Conservation (phyloP, 2,329 filamentous ascomycete species). For the Teratosphaeriaceae sp. region DNA sequence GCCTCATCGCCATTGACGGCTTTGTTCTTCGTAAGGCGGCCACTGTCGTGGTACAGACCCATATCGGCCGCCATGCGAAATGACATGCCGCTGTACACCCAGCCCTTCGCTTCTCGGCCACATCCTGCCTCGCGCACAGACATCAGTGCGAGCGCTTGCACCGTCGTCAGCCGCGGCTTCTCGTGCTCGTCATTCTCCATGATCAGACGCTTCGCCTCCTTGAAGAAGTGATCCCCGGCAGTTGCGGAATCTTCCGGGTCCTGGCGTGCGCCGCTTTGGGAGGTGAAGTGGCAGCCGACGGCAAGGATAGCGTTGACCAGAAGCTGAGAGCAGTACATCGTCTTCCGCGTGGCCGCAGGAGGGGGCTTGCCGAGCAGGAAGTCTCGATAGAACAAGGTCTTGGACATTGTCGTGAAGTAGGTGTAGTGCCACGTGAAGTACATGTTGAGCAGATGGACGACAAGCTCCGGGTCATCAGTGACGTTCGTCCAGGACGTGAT, state of each 20-base stretch:
- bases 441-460: constrained; percentile 88
- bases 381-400: constrained; percentile 77
- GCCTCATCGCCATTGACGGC: constrained; percentile 53
- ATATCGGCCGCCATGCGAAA: constrained; percentile 97
- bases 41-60: constrained; percentile 78
- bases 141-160: constrained; percentile 92
- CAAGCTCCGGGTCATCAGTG: constrained; percentile 68
- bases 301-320: constrained; percentile 92
- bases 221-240: constrained; percentile 93
- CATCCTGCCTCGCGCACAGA: constrained; percentile 94
- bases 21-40: constrained; percentile 50
- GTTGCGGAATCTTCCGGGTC: constrained; percentile 70
- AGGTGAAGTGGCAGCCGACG: constrained; percentile 88
- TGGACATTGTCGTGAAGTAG: constrained; percentile 88
- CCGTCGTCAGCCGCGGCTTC: constrained; percentile 77
- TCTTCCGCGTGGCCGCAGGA: constrained; percentile 42
- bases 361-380: constrained; percentile 65
- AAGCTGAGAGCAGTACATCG: constrained; percentile 77
- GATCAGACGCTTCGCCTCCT: constrained; percentile 83
- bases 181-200: constrained; percentile 91
- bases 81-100: constrained; percentile 98
- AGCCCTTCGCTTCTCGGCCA: constrained; percentile 87
- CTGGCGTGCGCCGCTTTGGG: constrained; percentile 63
- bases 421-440: constrained; percentile 98
- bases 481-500: constrained; percentile 83